These are phyloP conservation scores for Tricholoma sp. DNA, from an alignment of 768 basidiomycete species.

Conservation along the genomic window DNA sequence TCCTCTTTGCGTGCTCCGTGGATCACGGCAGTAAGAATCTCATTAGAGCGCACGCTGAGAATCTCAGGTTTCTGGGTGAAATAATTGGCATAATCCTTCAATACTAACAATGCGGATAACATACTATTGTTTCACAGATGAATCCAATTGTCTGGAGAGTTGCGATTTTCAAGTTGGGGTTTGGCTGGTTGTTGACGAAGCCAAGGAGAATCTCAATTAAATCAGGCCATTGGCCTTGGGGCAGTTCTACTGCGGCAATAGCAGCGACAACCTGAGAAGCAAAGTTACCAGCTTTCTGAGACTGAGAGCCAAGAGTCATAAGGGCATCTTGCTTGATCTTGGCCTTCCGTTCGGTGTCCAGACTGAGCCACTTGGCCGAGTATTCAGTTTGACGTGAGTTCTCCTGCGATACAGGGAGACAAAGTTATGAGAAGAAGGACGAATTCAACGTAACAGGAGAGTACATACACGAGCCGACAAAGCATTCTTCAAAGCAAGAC, in stretches of 20 bases:
- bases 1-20: slow-evolving; percentile 98
- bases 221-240: slow-evolving; percentile 82
- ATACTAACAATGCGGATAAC: slow-evolving; percentile 29
- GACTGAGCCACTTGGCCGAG: slow-evolving; percentile 75
- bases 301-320: slow-evolving; percentile 70
- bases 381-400: slow-evolving; percentile 68
- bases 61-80: slow-evolving; percentile 84
- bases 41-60: slow-evolving; percentile 83
- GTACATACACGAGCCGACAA: slow-evolving; percentile 78
- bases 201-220: slow-evolving; percentile 84
- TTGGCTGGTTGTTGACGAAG: slow-evolving; percentile 73
- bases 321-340: slow-evolving; percentile 90
- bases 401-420: slow-evolving; percentile 47
- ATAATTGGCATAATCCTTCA: slow-evolving; percentile 12
- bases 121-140: slow-evolving; percentile 93
- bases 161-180: slow-evolving; percentile 73
- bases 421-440: slow-evolving; percentile 14
- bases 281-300: slow-evolving; percentile 72
- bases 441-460: slow-evolving; percentile 12
- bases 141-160: slow-evolving; percentile 95
- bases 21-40: slow-evolving; percentile 97
- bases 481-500: slow-evolving; percentile 94
- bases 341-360: slow-evolving; percentile 57
- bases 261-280: slow-evolving; percentile 94
- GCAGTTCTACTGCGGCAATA: slow-evolving; percentile 90